Evolutionary conservation across 1,284 basidiomycete species (phyloP).

Genomic region (Phaffia rhodozyma): DNA sequence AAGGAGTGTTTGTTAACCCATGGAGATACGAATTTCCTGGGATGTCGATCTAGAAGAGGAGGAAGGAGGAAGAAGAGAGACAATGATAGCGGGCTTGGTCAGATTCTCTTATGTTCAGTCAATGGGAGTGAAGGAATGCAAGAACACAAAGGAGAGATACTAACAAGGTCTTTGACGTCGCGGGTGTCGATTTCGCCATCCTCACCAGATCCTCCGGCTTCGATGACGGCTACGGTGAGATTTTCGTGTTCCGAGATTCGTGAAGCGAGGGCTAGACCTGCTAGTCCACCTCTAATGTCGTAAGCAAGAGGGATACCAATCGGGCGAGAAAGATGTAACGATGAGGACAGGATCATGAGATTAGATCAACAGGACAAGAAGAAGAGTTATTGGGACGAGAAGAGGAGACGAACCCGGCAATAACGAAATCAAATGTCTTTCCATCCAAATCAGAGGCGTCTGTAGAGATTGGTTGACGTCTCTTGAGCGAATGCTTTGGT

Average conservation of each 20-base stretch:
- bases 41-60: constrained; percentile 34
- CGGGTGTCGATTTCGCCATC: constrained; percentile 16
- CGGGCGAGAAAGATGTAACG: neutral
- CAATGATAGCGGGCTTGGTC: neutral
- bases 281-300: constrained; percentile 54
- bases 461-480: constrained; percentile 21
- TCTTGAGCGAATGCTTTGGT: neutral
- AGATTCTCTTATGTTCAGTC: neutral
- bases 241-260: constrained; percentile 57
- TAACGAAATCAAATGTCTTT: constrained; percentile 33
- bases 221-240: constrained; percentile 57
- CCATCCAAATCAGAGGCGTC: constrained; percentile 24
- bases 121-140: neutral
- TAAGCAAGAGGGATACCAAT: constrained; percentile 33
- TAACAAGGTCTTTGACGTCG: constrained; percentile 32
- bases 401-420: constrained; percentile 26
- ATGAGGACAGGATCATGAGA: neutral
- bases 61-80: constrained; percentile 13
- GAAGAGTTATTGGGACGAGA: too few relatives aligned
- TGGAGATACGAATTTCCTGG: constrained; percentile 34
- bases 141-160: neutral
- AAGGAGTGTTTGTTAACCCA: constrained; percentile 36
- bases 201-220: constrained; percentile 52
- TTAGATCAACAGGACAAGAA: neutral
- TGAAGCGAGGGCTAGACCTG: constrained; percentile 57